Conservation (phyloP, 1,284 basidiomycete genomes). For the Rugosomyces carneus region DNA sequence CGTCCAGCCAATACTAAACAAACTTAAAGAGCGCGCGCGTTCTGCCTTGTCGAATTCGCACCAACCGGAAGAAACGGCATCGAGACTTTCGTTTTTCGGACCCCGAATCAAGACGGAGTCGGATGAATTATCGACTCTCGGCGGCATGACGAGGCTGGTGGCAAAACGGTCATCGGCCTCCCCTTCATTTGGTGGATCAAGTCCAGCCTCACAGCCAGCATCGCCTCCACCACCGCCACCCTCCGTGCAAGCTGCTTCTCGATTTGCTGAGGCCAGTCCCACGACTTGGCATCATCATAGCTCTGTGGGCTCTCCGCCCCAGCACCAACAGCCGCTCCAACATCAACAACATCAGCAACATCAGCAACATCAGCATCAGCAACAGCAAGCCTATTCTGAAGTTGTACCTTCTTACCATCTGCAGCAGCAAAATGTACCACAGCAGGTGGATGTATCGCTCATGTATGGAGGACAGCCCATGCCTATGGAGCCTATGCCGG, state of each 20-base stretch:
- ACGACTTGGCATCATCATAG: constrained; percentile 20
- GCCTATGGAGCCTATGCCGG: constrained; percentile 19
- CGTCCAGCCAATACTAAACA: constrained; percentile 53
- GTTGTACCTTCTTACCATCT: constrained; percentile 17
- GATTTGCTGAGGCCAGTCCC: constrained; percentile 15
- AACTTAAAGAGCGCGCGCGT: constrained; percentile 47
- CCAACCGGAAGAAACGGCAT: constrained; percentile 19
- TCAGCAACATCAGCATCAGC: constrained; percentile 7
- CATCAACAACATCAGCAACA: neutral
- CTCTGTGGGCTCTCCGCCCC: neutral
- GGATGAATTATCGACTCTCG: constrained; percentile 52
- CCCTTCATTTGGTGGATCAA: constrained; percentile 34
- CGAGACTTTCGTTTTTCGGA: constrained; percentile 23
- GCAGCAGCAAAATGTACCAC: constrained; percentile 13
- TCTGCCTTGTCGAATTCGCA: constrained; percentile 25
- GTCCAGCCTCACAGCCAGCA: constrained; percentile 30
- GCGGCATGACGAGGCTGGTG: constrained; percentile 56
- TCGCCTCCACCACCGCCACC: constrained; percentile 25
- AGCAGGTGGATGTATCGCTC: constrained; percentile 11
- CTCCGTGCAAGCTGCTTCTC: constrained; percentile 17
- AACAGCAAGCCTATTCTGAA: constrained; percentile 10
- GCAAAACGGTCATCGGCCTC: constrained; percentile 45
- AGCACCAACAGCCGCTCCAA: no score
- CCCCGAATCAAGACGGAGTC: constrained; percentile 46
- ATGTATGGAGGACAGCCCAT: constrained; percentile 12